These are phyloP conservation scores for Cyclotella cryptica DNA, from an alignment of 108 stramenopile genomes.

Conservation along the genomic window DNA sequence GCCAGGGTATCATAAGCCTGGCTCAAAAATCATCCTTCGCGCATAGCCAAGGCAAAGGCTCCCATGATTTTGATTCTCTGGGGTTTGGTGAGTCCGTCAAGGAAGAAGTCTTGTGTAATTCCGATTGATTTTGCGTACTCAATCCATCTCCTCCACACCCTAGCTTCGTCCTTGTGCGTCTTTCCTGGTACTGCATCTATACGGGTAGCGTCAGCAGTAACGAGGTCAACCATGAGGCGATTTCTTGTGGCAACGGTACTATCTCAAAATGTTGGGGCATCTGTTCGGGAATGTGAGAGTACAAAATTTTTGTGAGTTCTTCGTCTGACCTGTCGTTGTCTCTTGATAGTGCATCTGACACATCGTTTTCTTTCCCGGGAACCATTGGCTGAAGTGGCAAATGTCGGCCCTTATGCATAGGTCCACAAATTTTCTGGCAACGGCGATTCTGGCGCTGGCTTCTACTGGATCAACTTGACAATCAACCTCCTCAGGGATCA, in stretches of 20 bases:
- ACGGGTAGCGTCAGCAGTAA: constrained; percentile 19
- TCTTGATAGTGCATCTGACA: constrained; percentile 14
- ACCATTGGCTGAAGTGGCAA: constrained; percentile 26
- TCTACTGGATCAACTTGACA: neutral
- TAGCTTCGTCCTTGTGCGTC: constrained; percentile 24
- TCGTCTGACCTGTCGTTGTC: constrained; percentile 16
- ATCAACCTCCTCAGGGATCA: neutral
- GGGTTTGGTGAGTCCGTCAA: neutral
- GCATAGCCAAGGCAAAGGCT: constrained; percentile 29
- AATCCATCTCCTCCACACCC: constrained; percentile 14
- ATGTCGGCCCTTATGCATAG: neutral
- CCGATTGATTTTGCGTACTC: constrained; percentile 4
- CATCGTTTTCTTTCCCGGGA: constrained; percentile 27
- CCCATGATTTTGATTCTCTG: constrained; percentile 16
- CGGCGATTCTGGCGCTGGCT: constrained; percentile 1
- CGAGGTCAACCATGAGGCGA: constrained; percentile 33
- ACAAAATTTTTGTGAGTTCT: constrained; percentile 19
- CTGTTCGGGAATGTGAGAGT: constrained; percentile 11
- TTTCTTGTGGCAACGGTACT: constrained; percentile 27
- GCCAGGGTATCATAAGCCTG: constrained; percentile 13
- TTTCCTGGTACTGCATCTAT: constrained; percentile 25
- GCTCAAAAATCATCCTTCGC: constrained; percentile 21
- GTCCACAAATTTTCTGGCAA: constrained; percentile 1
- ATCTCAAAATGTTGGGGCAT: constrained; percentile 16
- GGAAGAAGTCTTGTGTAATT: constrained; percentile 10